Base-by-base conservation (phyloP, 225 moss, liverwort and hornwort species). In the Lunularia cruciata region DNA sequence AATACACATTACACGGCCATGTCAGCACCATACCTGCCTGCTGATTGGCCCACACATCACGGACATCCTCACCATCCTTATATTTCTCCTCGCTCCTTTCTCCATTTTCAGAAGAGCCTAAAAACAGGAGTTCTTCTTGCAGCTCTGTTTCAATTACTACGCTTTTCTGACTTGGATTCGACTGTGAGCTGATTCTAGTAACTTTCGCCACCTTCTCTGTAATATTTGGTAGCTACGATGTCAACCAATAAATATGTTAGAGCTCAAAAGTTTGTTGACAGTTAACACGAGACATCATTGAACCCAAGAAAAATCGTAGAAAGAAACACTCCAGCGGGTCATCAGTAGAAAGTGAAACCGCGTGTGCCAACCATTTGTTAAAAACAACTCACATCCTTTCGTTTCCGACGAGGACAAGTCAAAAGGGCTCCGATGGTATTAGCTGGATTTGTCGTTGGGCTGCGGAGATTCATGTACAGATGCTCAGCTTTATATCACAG, bases 381-480 rank as follows among this genome's bases (percentile, higher is more conserved):
- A 23, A 47, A 45, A 25, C 30, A 64, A 67, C 67, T 67, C 49
- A 73, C 81, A 76, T 84, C 76, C 74, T 85, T 89, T 5, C 77
- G 74, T 63, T 69, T 82, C 27, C 80, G 58, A 27, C 79, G 79
- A 37, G 82, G 79, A 65, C 90, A 88, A 68, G 85, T 98, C 33
- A 98, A 79, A 60, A 98, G 83, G 3, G 79, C 85, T 38, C 83
- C 89, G 1, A 89, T 54, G 14, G 89, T 89, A 60, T 86, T 80
- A 5, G 73, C 64, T 35, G 82, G 65, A 63, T 79, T 84, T 9
- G 89, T 76, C 16, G 84, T 71, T 33, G 88, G 84, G 65, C 88
- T 90, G 76, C 67, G 68, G 30, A 54, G 2, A 40, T 40, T 28
- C 13, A 2, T 1, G 20, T 32, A 18, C 9, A 23, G 10, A 65